Evolutionary conservation across 2,329 filamentous ascomycete species (phyloP), one percentile per base, ranked within the genome.

Genomic region (Thelonectria discophora): DNA sequence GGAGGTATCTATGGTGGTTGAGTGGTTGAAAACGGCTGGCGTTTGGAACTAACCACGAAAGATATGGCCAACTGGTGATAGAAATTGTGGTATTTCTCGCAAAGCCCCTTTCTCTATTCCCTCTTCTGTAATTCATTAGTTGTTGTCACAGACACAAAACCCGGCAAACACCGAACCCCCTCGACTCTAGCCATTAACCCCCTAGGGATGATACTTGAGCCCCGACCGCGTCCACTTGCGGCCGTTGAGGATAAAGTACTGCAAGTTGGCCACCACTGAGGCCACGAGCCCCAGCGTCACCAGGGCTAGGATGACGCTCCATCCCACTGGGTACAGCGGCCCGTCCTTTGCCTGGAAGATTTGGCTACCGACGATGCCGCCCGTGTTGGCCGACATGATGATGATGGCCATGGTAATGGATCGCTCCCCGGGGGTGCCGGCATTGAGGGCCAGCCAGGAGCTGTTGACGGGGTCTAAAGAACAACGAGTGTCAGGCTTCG

Each of bases 161-260:
- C 27, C 27, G 27, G 9, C 27, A 30, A 30, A 9, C 9, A 10
- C 27, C 7, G 9, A 30, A 5, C 27, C 27, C 27, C 27, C 27
- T 30, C 7, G 27, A 7, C 27, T 30, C 27, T 6, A 24, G 21
- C 6, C 6, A 30, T 30, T 8, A 30, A 30, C 27, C 27, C 27
- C 9, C 56, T 20, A 68, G 21, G 65, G 65, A 17, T 55, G 58
- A 27, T 67, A 69, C 56, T 61, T 64, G 12, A 65, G 27, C 0
- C 63, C 60, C 10, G 30, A 49, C 3, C 67, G 58, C 5, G 55
- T 47, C n/a, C 67, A 61, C 20, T 57, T 57, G 21, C 67, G 58
- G 5, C 63, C 67, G 37, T 80, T 80, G 53, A 84, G 69, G 65
- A 81, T 82, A 18, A 82, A 73, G 37, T 73, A 73, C 45, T 73